Percentiles rank a stretch among this genome's conserved stretches.
phyloP scores from a whole-genome alignment of 2,329 filamentous ascomycete species.

The Didymella arachidicola region DNA sequence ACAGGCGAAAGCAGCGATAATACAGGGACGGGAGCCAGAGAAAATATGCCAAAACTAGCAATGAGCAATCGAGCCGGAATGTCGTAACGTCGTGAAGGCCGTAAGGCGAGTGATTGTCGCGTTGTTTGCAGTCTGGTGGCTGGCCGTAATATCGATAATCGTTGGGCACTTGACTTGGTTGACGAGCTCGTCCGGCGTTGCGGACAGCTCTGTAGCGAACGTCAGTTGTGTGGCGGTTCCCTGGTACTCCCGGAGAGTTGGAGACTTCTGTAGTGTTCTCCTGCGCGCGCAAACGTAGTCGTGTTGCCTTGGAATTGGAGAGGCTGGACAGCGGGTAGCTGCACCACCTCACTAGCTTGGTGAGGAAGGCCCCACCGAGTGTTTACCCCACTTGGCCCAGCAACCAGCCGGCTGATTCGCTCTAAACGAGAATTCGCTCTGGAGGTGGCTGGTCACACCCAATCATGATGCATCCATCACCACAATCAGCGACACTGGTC shows the following conservation, averaged over 20 bases:
- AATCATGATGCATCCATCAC: slow-evolving; percentile 22
- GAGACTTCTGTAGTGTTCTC: slow-evolving; percentile 15
- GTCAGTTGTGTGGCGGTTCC: slow-evolving; percentile 36
- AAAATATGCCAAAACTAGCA: slow-evolving; percentile 24
- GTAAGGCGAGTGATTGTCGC: slow-evolving; percentile 26
- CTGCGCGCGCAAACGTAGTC: slow-evolving; percentile 20
- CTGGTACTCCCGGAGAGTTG: slow-evolving; percentile 22
- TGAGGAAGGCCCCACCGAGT: slow-evolving; percentile 29
- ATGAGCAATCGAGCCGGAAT: slow-evolving; percentile 21
- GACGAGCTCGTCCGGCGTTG: slow-evolving; percentile 44
- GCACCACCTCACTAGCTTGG: slow-evolving; percentile 36
- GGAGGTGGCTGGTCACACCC: slow-evolving; percentile 31
- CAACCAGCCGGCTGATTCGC: slow-evolving; percentile 29
- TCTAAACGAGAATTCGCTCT: slow-evolving; percentile 27
- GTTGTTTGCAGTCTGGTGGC: slow-evolving; percentile 26
- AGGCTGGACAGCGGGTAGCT: slow-evolving; percentile 29
- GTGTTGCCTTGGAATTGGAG: slow-evolving; percentile 26
- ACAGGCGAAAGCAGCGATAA: slow-evolving; percentile 8
- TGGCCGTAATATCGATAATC: slow-evolving; percentile 27
- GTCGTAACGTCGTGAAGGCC: slow-evolving; percentile 46
- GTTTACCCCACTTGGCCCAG: slow-evolving; percentile 35
- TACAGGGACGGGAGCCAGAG: slow-evolving; percentile 19
- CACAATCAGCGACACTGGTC: slow-evolving; percentile 16
- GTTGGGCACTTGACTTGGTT: slow-evolving; percentile 24
- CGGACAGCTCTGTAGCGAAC: slow-evolving; percentile 42